Evolutionary conservation across 1,284 basidiomycete species (phyloP).

Genomic region (Tilletiopsis washingtonensis): DNA sequence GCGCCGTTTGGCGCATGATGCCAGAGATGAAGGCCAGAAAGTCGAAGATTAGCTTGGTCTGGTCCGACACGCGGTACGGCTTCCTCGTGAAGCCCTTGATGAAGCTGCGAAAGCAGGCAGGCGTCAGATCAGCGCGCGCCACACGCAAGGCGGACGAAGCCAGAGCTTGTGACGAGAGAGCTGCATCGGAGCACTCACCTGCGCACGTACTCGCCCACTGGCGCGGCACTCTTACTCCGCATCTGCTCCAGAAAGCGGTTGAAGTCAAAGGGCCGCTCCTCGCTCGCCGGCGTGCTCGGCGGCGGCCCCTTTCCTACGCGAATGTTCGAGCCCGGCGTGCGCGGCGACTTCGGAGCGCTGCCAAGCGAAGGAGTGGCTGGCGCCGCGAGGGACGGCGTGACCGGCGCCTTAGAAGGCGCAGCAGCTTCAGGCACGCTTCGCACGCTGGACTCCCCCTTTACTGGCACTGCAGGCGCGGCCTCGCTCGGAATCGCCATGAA

Average conservation of each 20-base stretch:
- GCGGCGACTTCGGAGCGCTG: not conserved
- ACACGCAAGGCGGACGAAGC: too few species aligned
- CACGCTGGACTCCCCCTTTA: too few species aligned
- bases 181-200: too few species aligned
- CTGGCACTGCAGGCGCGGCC: too few species aligned
- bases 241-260: conserved; percentile 47
- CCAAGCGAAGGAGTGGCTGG: not conserved
- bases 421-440: too few species aligned
- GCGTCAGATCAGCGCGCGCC: too few species aligned
- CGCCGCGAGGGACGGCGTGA: not conserved
- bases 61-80: conserved; percentile 42
- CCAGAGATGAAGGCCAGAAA: conserved; percentile 45
- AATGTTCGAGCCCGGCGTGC: conserved; percentile 9
- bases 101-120: conserved; percentile 25
- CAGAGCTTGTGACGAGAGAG: too few species aligned
- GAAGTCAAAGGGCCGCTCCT: conserved; percentile 44
- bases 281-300: conserved; percentile 21
- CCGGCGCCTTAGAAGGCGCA: too few species aligned
- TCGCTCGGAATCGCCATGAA: too few species aligned
- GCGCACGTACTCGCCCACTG: conserved; percentile 44
- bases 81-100: conserved; percentile 45
- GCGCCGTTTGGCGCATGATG: conserved; percentile 36
- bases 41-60: conserved; percentile 47
- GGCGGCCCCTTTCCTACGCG: conserved; percentile 36
- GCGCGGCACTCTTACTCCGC: conserved; percentile 40